Evolutionary conservation across 2,329 filamentous ascomycete genomes (phyloP).

Genomic region (Ophiostoma fasciatum): DNA sequence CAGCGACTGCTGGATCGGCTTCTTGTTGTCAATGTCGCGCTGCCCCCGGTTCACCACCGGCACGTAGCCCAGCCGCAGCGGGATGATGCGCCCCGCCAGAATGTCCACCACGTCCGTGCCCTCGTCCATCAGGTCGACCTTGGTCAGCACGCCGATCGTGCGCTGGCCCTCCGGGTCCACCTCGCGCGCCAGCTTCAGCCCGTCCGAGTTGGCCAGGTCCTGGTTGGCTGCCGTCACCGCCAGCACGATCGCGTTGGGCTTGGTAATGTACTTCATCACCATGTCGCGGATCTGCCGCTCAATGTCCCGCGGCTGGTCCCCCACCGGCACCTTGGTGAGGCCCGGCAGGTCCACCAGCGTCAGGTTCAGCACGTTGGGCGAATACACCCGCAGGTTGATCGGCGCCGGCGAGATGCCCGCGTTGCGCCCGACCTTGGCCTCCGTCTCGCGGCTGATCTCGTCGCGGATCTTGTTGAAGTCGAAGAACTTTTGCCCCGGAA

Average conservation of each 20-base stretch:
- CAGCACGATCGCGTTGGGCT: constrained; percentile 95
- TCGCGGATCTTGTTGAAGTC: constrained; percentile 97
- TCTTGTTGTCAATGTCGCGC: constrained; percentile 96
- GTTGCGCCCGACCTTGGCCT: constrained; percentile 58
- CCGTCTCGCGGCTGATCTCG: constrained; percentile 80
- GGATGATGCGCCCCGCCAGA: constrained; percentile 92
- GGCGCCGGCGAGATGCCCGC: constrained; percentile 96
- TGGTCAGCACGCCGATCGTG: constrained; percentile 94
- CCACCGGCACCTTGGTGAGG: constrained; percentile 94
- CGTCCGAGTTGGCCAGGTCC: constrained; percentile 96
- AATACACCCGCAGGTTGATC: constrained; percentile 98
- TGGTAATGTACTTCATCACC: constrained; percentile 96
- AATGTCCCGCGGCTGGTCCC: constrained; percentile 92
- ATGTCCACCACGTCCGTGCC: constrained; percentile 97
- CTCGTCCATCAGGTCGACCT: constrained; percentile 95
- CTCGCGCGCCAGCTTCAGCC: constrained; percentile 89
- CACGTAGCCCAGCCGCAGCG: constrained; percentile 79
- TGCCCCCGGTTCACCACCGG: constrained; percentile 97
- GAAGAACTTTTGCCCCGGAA: constrained; percentile 78
- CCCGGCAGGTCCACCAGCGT: constrained; percentile 93
- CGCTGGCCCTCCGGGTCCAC: constrained; percentile 88
- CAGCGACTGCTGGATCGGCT: constrained; percentile 77
- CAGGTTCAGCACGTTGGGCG: constrained; percentile 87
- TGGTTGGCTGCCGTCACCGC: constrained; percentile 96
- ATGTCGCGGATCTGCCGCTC: constrained; percentile 96